A percentile compares a stretch with the other conserved stretches of the same genome.
These are phyloP conservation scores for Suillus discolor DNA, from an alignment of 768 basidiomycete species.

Conservation along the genomic window DNA sequence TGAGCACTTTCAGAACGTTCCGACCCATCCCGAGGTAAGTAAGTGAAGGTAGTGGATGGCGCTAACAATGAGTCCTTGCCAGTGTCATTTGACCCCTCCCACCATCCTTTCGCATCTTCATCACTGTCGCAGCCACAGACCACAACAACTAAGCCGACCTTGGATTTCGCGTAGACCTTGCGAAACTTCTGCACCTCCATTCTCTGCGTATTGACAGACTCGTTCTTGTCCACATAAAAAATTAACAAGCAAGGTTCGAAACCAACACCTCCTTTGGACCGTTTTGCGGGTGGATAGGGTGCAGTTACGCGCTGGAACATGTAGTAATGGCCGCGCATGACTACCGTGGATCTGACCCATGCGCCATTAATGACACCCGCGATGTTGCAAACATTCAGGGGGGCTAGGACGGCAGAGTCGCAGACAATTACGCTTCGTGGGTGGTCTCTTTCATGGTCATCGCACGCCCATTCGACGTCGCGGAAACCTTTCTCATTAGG, in stretches of 20 bases:
- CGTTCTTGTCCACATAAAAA: constrained; percentile 7
- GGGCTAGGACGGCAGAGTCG: constrained; percentile 6
- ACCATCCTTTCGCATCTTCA: constrained; percentile 12
- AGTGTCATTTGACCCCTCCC: constrained; percentile 4
- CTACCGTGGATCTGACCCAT: constrained; percentile 8
- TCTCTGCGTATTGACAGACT: constrained; percentile 4
- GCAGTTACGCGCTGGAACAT: constrained; percentile 11
- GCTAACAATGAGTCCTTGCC: not conserved
- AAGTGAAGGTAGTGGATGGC: not conserved
- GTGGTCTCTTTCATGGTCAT: not conserved
- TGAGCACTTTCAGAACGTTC: not conserved
- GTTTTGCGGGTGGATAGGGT: constrained; percentile 6
- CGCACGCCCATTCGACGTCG: not conserved
- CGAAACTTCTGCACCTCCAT: constrained; percentile 7
- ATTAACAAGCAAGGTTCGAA: constrained; percentile 10
- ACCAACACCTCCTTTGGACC: not conserved
- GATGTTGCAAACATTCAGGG: constrained; percentile 5
- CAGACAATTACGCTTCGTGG: constrained; percentile 12
- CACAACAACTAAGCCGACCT: constrained; percentile 6
- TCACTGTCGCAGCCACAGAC: constrained; percentile 11
- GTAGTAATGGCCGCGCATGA: constrained; percentile 10
- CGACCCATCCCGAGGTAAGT: not conserved
- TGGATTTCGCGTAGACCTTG: constrained; percentile 9
- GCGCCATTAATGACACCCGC: constrained; percentile 5
- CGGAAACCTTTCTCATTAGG: not conserved